These are phyloP conservation scores for Trichoderma gracile DNA, from an alignment of 2,329 filamentous ascomycete genomes.

Conservation along the genomic window DNA sequence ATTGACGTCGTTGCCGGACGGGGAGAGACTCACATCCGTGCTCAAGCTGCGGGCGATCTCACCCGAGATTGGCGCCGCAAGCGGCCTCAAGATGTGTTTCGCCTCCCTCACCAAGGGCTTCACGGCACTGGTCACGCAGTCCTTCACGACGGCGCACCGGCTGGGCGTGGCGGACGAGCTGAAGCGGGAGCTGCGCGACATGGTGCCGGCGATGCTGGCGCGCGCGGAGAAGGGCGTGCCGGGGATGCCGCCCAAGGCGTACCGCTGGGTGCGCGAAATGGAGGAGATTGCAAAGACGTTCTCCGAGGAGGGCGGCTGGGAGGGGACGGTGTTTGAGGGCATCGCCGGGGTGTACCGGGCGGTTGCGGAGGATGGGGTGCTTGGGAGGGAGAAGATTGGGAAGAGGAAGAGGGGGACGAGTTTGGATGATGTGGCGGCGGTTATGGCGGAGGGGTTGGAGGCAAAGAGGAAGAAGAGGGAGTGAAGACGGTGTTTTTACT, in stretches of 20 bases:
- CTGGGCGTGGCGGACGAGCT: constrained; percentile 64
- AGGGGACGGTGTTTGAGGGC: constrained; percentile 55
- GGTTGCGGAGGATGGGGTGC: constrained; percentile 61
- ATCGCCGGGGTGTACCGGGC: constrained; percentile 62
- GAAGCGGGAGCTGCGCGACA: constrained; percentile 53
- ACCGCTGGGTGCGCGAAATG: constrained; percentile 78
- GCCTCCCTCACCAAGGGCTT: constrained; percentile 64
- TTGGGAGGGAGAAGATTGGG: constrained; percentile 60
- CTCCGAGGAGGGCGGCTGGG: constrained; percentile 63
- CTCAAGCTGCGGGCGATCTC: constrained; percentile 54
- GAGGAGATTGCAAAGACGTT: constrained; percentile 71
- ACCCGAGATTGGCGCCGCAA: constrained; percentile 54
- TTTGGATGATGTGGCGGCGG: constrained; percentile 57
- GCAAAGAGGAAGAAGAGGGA: constrained; percentile 45
- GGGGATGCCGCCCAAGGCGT: constrained; percentile 71
- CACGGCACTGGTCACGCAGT: constrained; percentile 67
- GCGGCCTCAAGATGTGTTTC: constrained; percentile 67
- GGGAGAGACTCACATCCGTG: constrained; percentile 42
- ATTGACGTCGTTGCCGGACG: constrained; percentile 44
- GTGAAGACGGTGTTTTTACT: background rate
- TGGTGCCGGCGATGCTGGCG: constrained; percentile 49
- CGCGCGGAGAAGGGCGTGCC: constrained; percentile 54
- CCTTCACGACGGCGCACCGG: constrained; percentile 66
- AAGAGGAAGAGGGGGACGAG: constrained; percentile 57
- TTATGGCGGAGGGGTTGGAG: constrained; percentile 50